phyloP scores from a whole-genome alignment of 2,329 filamentous ascomycete species.

The Aspergillus pseudoviridinutans region DNA sequence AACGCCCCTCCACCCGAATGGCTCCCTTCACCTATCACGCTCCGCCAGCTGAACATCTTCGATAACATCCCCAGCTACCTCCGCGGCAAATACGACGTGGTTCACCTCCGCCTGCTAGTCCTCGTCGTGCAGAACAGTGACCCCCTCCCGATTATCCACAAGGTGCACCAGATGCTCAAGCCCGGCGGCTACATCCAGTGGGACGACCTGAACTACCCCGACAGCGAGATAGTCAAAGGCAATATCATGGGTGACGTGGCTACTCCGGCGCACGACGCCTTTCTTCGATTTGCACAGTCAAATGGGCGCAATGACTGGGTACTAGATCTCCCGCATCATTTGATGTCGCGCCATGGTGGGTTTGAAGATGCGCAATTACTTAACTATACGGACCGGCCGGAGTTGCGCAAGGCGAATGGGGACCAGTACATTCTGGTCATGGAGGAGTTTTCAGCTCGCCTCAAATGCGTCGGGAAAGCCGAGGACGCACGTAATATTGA shows the following conservation, averaged over 20 bases:
- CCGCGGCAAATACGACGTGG: neutral
- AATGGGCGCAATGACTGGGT: conserved; percentile 1
- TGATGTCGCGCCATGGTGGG: neutral
- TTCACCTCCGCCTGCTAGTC: neutral
- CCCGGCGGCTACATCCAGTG: conserved; percentile 1
- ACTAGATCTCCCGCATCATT: neutral
- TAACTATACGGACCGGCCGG: neutral
- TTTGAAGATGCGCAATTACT: neutral
- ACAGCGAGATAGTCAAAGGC: neutral
- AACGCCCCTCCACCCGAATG: neutral
- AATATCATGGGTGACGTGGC: neutral
- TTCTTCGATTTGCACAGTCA: neutral
- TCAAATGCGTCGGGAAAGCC: neutral
- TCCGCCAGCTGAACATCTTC: neutral
- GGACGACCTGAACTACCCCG: conserved; percentile 1
- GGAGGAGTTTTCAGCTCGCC: neutral
- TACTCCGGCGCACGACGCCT: neutral
- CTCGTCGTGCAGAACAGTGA: neutral
- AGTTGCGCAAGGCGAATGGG: neutral
- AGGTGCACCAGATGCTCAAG: neutral
- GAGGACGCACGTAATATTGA: neutral
- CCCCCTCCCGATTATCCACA: neutral
- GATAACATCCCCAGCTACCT: neutral
- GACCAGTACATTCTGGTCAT: conserved; percentile 1
- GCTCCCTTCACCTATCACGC: neutral